Evolutionary conservation across 2,329 filamentous ascomycete species (phyloP), one percentile per base, ranked within the genome.

Genomic region (Phoma sp.): DNA sequence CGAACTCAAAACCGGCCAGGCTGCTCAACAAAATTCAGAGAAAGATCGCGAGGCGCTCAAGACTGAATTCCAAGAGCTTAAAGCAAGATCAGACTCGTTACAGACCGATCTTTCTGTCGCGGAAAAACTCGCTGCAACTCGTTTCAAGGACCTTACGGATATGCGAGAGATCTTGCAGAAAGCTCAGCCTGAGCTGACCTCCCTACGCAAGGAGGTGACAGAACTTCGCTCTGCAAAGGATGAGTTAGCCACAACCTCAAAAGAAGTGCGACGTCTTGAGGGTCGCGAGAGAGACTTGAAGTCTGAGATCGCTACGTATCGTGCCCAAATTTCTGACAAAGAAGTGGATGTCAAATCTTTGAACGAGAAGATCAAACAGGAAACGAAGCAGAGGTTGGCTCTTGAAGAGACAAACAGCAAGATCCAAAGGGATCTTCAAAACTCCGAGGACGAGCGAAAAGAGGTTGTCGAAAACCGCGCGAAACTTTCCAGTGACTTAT

Each of bases 81-180:
- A 89, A 73, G 76, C 81, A 18, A 91, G 88, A 72, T 85, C 87
- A 0, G 80, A 85, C 2, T 83, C 84, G 0, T 75, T 97, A 14
- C 87, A 96, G 68, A 90, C 89, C 0, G 93, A 99, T 69, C 82
- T 98, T 3, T 89, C 87, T 2, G 92, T 92, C 2, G 89, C 93
- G 0, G 88, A 97, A 71, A 87, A 96, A 74, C 83, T 98, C 10
- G 91, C 95, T 0, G 88, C 96, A 57, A 89, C 85, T 13, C 84
- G 95, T 27, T 98, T 92, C 79, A 96, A 92, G 73, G 93, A 98
- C 55, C 79, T 97, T 1, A 88, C 87, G 0, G 90, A 96, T 25
- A 79, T 96, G 40, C 84, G 88, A 18, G 89, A 93, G 57, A 81
- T 93, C 2, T 75, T 97, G 27, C 88, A 92, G 61, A 96, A 95